These are phyloP conservation scores for Fusarium sp. DNA, from an alignment of 2,329 filamentous ascomycete genomes.

Conservation along the genomic window DNA sequence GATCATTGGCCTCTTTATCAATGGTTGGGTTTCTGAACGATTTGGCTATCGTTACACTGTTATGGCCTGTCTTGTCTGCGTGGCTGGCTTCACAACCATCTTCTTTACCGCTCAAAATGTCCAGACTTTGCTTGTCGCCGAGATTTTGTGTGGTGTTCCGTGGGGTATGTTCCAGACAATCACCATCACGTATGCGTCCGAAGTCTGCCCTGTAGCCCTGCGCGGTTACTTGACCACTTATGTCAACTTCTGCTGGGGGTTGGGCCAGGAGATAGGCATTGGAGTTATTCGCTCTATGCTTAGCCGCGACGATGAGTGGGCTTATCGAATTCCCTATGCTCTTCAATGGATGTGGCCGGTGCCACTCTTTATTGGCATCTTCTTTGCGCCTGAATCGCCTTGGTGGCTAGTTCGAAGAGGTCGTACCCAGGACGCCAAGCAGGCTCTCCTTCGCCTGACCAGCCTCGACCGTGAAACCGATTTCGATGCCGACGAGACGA, in stretches of 20 bases:
- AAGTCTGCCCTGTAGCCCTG: constrained; percentile 77
- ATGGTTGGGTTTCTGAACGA: constrained; percentile 71
- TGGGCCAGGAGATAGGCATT: constrained; percentile 78
- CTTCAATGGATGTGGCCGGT: constrained; percentile 83
- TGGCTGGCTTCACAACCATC: constrained; percentile 67
- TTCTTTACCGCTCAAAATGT: constrained; percentile 72
- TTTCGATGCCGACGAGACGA: constrained; percentile 83
- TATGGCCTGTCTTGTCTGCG: constrained; percentile 62
- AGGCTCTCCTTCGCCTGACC: constrained; percentile 71
- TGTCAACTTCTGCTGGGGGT: constrained; percentile 79
- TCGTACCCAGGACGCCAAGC: constrained; percentile 71
- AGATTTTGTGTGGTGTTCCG: constrained; percentile 70
- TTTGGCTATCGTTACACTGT: constrained; percentile 74
- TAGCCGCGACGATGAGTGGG: constrained; percentile 71
- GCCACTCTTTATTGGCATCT: constrained; percentile 71
- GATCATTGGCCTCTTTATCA: constrained; percentile 72
- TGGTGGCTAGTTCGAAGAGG: constrained; percentile 80
- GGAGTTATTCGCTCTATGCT: constrained; percentile 77
- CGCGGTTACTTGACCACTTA: constrained; percentile 78
- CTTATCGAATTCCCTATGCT: constrained; percentile 74
- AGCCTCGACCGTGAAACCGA: constrained; percentile 69
- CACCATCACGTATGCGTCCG: constrained; percentile 72
- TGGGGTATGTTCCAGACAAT: constrained; percentile 69
- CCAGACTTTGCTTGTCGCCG: constrained; percentile 65
- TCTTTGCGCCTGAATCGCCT: constrained; percentile 74